These are phyloP conservation scores for Helicostylum pulchrum DNA, from an alignment of 192 early-diverging fungal species.

Conservation along the genomic window DNA sequence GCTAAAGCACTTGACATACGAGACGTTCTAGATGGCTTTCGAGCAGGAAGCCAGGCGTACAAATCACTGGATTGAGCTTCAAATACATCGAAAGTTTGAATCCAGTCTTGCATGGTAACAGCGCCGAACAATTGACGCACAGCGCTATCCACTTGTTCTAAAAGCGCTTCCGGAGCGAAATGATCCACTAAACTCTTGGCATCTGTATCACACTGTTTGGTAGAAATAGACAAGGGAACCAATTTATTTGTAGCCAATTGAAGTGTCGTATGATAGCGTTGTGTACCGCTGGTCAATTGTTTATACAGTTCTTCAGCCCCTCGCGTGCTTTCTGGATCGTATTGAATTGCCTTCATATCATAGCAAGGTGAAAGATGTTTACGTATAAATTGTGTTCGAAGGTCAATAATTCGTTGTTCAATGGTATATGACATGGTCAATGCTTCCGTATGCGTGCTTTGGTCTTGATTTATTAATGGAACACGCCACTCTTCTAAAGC, in stretches of 20 bases:
- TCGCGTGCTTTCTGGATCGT: slow-evolving; percentile 9
- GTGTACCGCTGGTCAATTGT: slow-evolving; percentile 16
- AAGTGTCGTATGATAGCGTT: slow-evolving; percentile 14
- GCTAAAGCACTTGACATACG: slow-evolving; percentile 9
- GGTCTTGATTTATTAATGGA: background rate
- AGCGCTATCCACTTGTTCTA: slow-evolving; percentile 34
- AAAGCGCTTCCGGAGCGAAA: slow-evolving; percentile 22
- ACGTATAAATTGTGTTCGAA: slow-evolving; percentile 1
- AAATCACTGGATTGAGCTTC: slow-evolving; percentile 45
- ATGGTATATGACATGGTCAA: background rate
- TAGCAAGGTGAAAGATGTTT: slow-evolving; percentile 25
- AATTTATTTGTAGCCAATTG: slow-evolving; percentile 7
- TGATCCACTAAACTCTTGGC: slow-evolving; percentile 24
- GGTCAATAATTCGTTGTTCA: slow-evolving; percentile 7
- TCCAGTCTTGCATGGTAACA: slow-evolving; percentile 46
- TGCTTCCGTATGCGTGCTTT: slow-evolving; percentile 2
- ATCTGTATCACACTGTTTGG: slow-evolving; percentile 23
- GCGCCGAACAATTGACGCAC: slow-evolving; percentile 36
- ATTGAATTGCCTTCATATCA: slow-evolving; percentile 19
- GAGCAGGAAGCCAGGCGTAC: slow-evolving; percentile 43
- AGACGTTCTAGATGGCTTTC: slow-evolving; percentile 25
- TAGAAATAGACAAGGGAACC: slow-evolving; percentile 23
- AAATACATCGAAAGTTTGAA: slow-evolving; percentile 45
- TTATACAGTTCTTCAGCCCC: slow-evolving; percentile 23
- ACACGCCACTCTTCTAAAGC: slow-evolving; percentile 15